These are phyloP conservation scores for Lachancea thermotolerans DNA, from an alignment of 805 yeast genomes.

Conservation along the genomic window DNA sequence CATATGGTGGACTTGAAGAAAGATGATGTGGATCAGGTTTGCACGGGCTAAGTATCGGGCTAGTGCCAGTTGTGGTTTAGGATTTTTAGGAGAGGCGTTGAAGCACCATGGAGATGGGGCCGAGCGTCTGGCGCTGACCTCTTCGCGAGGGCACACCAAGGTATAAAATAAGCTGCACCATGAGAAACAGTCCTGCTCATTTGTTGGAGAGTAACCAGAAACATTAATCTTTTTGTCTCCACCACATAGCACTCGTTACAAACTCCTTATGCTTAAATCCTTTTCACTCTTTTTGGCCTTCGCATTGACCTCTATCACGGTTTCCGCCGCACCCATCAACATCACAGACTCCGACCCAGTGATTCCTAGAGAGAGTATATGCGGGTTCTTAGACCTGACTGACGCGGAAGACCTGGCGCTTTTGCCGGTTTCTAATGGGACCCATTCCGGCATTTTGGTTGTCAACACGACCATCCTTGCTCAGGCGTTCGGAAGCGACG, in stretches of 20 bases:
- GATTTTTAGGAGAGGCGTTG: background rate
- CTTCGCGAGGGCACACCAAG: background rate
- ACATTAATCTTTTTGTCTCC: background rate
- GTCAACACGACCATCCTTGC: constrained; percentile 29
- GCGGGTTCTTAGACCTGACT: constrained; percentile 26
- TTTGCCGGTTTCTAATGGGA: constrained; percentile 25
- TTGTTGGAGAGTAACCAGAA: background rate
- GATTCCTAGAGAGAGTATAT: constrained; percentile 29
- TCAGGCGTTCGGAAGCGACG: constrained; percentile 21
- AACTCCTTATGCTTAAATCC: background rate
- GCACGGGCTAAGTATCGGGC: background rate
- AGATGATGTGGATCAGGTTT: background rate
- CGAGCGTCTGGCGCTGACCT: background rate
- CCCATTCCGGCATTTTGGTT: constrained; percentile 26
- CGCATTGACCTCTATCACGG: background rate
- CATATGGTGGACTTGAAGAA: background rate
- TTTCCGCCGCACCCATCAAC: constrained; percentile 17
- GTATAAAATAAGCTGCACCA: background rate
- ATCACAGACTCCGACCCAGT: constrained; percentile 8
- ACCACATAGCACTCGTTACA: background rate
- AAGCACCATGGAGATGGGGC: background rate
- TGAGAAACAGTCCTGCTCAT: background rate
- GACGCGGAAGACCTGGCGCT: constrained; percentile 24
- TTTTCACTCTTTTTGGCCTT: background rate
- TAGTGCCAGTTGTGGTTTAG: constrained; percentile 2